These are phyloP conservation scores for Ilyonectria mors-panacis DNA, from an alignment of 2,329 filamentous ascomycete genomes.

Conservation along the genomic window DNA sequence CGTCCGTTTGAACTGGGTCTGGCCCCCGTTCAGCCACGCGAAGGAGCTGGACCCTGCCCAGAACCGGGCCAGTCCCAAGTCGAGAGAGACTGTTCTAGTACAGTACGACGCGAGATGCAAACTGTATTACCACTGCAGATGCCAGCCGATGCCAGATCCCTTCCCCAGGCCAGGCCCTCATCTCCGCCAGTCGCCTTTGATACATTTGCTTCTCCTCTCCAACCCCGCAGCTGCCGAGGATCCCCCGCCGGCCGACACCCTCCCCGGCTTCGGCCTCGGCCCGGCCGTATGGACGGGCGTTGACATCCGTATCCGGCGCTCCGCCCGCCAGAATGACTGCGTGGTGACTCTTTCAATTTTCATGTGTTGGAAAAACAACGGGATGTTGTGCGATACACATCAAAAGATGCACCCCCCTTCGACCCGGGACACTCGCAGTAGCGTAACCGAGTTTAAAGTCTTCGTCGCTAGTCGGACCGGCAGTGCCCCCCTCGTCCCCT, in stretches of 20 bases:
- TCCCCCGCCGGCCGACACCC: slow-evolving; percentile 8
- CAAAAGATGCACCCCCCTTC: not conserved
- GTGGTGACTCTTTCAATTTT: not conserved
- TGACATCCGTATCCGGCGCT: slow-evolving; percentile 28
- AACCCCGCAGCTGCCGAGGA: slow-evolving; percentile 9
- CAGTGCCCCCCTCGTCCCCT: not conserved
- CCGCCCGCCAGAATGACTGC: slow-evolving; percentile 8
- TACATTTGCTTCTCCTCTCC: not conserved
- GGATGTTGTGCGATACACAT: not conserved
- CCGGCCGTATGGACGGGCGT: slow-evolving; percentile 23
- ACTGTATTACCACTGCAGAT: not conserved
- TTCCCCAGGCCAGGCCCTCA: not conserved
- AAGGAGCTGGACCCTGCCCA: slow-evolving; percentile 1
- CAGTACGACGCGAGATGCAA: not conserved
- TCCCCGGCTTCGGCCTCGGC: slow-evolving; percentile 30
- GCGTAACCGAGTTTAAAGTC: not conserved
- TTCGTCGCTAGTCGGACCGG: not conserved
- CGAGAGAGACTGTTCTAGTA: not conserved
- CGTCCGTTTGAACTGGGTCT: not conserved
- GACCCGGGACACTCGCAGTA: slow-evolving; percentile 1
- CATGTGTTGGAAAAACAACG: not conserved
- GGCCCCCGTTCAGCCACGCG: not conserved
- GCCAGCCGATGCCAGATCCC: not conserved
- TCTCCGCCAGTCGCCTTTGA: not conserved
- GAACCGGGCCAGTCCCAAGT: not conserved